Conservation (phyloP, 2,329 filamentous ascomycete species). For the Xylariaceae sp. region DNA sequence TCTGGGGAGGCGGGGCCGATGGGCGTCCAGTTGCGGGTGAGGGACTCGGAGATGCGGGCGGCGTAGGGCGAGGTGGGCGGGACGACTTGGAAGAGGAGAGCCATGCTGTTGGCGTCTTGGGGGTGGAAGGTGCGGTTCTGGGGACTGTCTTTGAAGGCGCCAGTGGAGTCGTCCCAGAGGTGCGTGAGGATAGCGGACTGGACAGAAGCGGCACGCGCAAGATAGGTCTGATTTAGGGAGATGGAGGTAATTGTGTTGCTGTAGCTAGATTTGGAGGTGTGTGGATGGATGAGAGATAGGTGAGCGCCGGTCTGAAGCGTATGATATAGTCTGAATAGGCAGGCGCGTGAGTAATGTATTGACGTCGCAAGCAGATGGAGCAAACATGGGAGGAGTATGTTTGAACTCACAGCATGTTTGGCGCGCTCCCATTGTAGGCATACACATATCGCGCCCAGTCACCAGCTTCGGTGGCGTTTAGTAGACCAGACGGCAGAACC, state of each 20-base stretch:
- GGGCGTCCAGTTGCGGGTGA: conserved; percentile 1
- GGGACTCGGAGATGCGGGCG: background rate
- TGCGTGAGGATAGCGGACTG: background rate
- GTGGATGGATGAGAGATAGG: background rate
- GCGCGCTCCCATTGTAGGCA: too few species aligned
- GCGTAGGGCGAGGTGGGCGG: background rate
- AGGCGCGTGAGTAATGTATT: too few species aligned
- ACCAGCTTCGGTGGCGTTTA: background rate
- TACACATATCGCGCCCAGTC: too few species aligned
- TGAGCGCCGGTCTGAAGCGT: too few species aligned
- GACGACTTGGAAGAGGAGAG: conserved; percentile 1
- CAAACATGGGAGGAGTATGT: background rate
- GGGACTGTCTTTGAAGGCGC: background rate
- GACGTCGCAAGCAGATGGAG: too few species aligned
- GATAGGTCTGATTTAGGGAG: too few species aligned
- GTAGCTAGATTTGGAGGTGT: too few species aligned
- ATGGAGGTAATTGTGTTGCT: background rate
- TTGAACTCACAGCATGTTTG: too few species aligned
- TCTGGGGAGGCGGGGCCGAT: conserved; percentile 2
- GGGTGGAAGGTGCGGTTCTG: background rate
- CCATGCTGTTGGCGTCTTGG: conserved; percentile 2
- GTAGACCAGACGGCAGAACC: too few species aligned
- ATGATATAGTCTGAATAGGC: too few species aligned
- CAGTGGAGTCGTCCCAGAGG: background rate
- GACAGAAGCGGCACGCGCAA: background rate